phyloP scores from a whole-genome alignment of 306 rosid genomes.

The Cicer chorassanicum region DNA sequence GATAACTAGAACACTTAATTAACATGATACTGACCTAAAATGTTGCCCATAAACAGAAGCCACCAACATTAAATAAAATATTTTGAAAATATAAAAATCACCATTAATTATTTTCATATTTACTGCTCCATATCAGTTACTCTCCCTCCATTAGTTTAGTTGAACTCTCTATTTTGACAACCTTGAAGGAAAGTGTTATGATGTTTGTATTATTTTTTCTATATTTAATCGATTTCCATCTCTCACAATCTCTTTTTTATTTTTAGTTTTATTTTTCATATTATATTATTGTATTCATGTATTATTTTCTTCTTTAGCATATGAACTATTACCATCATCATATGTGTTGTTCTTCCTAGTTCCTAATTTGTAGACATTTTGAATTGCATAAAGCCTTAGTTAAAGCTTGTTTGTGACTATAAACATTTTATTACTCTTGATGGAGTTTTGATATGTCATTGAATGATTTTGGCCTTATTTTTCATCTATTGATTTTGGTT shows the following conservation, averaged over 20 bases:
- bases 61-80: constrained; percentile 2
- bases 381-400: constrained; percentile 21
- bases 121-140: background rate
- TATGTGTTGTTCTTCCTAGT: background rate
- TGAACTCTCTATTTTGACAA: constrained; percentile 11
- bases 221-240: background rate
- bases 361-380: constrained; percentile 5
- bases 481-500: constrained; percentile 4
- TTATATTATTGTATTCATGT: constrained; percentile 1
- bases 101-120: background rate
- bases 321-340: constrained; percentile 8
- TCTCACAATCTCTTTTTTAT: background rate
- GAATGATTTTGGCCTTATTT: constrained; percentile 10
- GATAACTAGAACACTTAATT: background rate
- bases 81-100: background rate
- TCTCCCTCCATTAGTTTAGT: background rate
- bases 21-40: constrained; percentile 11
- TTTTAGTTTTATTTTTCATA: background rate
- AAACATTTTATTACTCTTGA: constrained; percentile 9
- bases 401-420: background rate
- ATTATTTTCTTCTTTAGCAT: constrained; percentile 5
- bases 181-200: constrained; percentile 2
- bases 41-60: background rate
- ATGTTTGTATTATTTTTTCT: constrained; percentile 6
- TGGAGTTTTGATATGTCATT: constrained; percentile 1